Base-by-base conservation (phyloP, 1,284 basidiomycete species). In the Cryptococcus wingfieldii region DNA sequence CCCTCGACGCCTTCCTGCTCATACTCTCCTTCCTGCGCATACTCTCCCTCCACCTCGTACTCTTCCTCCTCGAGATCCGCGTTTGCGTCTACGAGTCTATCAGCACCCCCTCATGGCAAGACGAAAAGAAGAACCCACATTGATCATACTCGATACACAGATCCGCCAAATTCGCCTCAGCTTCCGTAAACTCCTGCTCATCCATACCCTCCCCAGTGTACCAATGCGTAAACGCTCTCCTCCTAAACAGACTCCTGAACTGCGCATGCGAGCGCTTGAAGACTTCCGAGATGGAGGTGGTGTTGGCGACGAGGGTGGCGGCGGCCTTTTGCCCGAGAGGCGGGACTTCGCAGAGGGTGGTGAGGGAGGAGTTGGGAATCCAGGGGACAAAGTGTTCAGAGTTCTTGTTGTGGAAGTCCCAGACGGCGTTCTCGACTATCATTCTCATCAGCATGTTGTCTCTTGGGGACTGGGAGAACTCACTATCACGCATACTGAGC, bases 151-250 rank as follows among this genome's bases (percentile, higher is more conserved):
- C 74, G 63, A 66, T 65, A 51, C 68, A 68, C 54, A 76, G 59
- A 59, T 76, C 76, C 23, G 67, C 60, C 60, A 77, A 61, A 64
- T 76, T 76, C 49, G 66, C 66, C 50, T 77, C 71, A 48, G 73
- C 74, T 56, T 95, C 91, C 1, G 88, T 85, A 77, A 96, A 94
- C 77, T 95, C 92, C 88, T 93, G 87, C 49, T 84, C 76, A 72
- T 91, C 89, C 91, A 92, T 92, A 53, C 91, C 91, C 75, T 93
- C 90, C 25, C 85, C 87, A 18, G 86, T 89, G 43, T 41, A 68
- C 71, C 90, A 93, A 74, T 95, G 90, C 56, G 92, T 77, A 81
- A 89, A 95, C 3, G 92, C 91, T 51, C 82, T 80, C 46, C 90
- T 83, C 72, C 87, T 88, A 79, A 84, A 93, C 38, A 72, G 58